Evolutionary conservation across 164 flowering plant genomes (phyloP).

Genomic region (Magnolia changhungtana): DNA sequence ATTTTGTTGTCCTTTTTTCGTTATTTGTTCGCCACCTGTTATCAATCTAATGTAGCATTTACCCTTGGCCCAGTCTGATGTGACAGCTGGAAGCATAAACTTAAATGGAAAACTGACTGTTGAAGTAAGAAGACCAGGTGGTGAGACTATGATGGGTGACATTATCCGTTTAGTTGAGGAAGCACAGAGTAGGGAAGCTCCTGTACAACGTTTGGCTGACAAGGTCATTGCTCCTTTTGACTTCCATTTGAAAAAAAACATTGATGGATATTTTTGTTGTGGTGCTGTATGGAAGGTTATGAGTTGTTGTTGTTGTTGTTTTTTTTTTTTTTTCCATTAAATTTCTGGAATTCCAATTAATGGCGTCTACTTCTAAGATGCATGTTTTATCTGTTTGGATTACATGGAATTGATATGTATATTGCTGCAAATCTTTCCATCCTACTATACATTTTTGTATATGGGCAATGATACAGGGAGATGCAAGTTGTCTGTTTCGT

Average conservation of each 20-base stretch:
- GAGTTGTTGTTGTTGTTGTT: too few relatives aligned
- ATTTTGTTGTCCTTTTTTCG: background rate
- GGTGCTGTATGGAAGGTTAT: background rate
- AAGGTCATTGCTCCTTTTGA: constrained; percentile 42
- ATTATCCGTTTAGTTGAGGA: constrained; percentile 95
- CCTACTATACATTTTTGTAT: background rate
- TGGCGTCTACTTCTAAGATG: background rate
- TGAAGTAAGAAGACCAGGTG: constrained; percentile 92
- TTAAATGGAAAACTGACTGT: constrained; percentile 87
- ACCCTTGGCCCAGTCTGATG: constrained; percentile 59
- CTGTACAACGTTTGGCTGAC: constrained; percentile 94
- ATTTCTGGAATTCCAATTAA: background rate
- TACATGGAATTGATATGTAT: background rate
- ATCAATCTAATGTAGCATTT: background rate
- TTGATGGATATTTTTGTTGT: background rate
- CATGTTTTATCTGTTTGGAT: background rate
- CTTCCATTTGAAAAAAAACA: background rate
- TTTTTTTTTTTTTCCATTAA: too few relatives aligned
- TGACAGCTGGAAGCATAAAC: constrained; percentile 93
- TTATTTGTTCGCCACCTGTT: too few relatives aligned
- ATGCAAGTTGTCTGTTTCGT: background rate
- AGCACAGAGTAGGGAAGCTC: constrained; percentile 97
- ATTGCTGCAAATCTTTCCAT: background rate
- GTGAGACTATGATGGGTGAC: constrained; percentile 88
- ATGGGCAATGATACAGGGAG: background rate